Evolutionary conservation across 768 basidiomycete genomes (phyloP).

Genomic region (Cystofilobasidium bisporidii): DNA sequence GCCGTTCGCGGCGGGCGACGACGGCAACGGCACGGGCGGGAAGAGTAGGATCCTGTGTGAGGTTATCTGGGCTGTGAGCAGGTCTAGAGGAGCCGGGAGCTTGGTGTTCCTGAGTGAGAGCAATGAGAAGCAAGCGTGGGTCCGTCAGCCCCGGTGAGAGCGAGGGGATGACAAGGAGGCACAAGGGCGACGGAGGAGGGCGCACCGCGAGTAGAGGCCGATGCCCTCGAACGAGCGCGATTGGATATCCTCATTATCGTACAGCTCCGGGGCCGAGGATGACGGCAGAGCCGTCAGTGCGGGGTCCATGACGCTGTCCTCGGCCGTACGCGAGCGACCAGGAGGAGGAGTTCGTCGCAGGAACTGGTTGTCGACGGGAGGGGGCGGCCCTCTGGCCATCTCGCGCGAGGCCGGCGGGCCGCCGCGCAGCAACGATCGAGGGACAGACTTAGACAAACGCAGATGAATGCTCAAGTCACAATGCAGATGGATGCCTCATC

Average conservation of each 20-base stretch:
- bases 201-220: constrained; percentile 18
- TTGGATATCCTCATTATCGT: constrained; percentile 7
- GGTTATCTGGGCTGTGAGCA: constrained; percentile 12
- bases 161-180: background rate
- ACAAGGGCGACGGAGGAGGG: background rate
- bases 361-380: too few relatives aligned
- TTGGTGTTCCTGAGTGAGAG: constrained; percentile 23
- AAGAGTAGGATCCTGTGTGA: constrained; percentile 23
- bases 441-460: too few relatives aligned
- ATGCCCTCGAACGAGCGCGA: constrained; percentile 10
- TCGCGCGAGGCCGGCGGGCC: too few relatives aligned
- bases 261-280: background rate
- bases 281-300: background rate
- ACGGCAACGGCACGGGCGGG: constrained; percentile 39
- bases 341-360: too few relatives aligned
- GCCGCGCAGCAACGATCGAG: too few relatives aligned
- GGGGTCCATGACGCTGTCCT: too few relatives aligned
- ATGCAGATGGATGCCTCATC: too few relatives aligned
- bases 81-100: constrained; percentile 21
- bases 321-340: background rate
- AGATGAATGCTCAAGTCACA: too few relatives aligned
- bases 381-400: too few relatives aligned
- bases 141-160: too few relatives aligned
- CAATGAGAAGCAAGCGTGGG: too few relatives aligned
- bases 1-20: constrained; percentile 42